phyloP scores from a whole-genome alignment of 495 filamentous ascomycete species.

The Copromyces sp. region DNA sequence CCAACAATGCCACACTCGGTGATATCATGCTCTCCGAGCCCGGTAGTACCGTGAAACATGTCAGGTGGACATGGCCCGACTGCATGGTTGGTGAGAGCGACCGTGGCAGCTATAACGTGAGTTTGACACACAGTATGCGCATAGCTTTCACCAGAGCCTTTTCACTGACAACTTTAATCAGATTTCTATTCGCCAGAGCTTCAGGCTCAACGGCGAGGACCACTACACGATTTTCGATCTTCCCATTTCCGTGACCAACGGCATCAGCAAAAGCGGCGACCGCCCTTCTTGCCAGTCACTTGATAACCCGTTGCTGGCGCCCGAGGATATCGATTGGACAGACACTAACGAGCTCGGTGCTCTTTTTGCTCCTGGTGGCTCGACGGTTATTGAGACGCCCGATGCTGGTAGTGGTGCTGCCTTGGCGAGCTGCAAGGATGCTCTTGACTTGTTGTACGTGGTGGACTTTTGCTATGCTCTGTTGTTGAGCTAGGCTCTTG shows the following conservation, averaged over 20 bases:
- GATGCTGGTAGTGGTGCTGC: conserved; percentile 24
- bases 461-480: conserved; percentile 4
- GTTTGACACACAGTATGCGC: conserved; percentile 3
- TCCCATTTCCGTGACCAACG: conserved; percentile 57
- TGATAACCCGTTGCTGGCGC: conserved; percentile 32
- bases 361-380: conserved; percentile 38
- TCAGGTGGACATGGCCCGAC: conserved; percentile 57
- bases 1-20: conserved; percentile 45
- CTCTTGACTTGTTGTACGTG: conserved; percentile 3
- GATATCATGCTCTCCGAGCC: conserved; percentile 51
- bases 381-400: conserved; percentile 25
- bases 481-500: neutral
- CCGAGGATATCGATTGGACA: conserved; percentile 27
- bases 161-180: conserved; percentile 9
- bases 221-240: conserved; percentile 61
- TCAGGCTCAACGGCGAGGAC: conserved; percentile 49
- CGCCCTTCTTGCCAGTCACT: conserved; percentile 37
- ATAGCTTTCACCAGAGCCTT: neutral
- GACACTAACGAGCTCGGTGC: conserved; percentile 26
- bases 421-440: conserved; percentile 6
- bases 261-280: conserved; percentile 31
- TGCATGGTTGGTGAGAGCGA: conserved; percentile 49
- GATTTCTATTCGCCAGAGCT: conserved; percentile 59
- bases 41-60: conserved; percentile 57
- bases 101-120: conserved; percentile 41